phyloP scores from a whole-genome alignment of 305 asterid genomes.

The Solanum hybrid region DNA sequence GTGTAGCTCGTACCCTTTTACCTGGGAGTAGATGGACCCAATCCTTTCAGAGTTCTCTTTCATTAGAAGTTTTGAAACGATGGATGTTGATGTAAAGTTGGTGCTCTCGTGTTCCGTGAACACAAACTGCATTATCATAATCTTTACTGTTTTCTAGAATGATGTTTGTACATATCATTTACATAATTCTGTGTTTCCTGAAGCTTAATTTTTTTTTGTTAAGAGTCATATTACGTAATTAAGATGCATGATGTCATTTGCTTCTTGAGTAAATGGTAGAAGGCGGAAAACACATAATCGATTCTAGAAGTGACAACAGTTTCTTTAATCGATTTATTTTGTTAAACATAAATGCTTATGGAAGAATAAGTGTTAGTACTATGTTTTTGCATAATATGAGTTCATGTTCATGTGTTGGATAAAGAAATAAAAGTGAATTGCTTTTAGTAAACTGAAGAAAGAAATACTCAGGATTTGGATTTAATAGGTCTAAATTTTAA shows the following conservation, averaged over 20 bases:
- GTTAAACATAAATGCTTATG: background rate
- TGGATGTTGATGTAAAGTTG: background rate
- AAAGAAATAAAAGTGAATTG: background rate
- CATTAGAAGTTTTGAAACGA: background rate
- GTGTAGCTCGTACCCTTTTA: background rate
- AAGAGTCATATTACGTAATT: background rate
- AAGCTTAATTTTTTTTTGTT: too few relatives aligned
- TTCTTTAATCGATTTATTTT: background rate
- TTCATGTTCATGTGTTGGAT: background rate
- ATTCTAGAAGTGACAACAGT: too few relatives aligned
- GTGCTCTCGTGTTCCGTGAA: background rate
- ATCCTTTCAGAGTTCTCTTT: background rate
- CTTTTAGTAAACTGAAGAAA: background rate
- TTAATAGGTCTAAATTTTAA: background rate
- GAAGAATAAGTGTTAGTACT: background rate
- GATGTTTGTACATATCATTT: background rate
- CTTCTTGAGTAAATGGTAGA: background rate
- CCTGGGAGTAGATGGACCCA: background rate
- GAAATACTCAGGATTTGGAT: background rate
- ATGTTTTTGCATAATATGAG: background rate
- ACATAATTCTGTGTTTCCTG: background rate
- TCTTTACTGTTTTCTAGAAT: background rate
- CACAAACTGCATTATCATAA: background rate
- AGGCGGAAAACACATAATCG: too few relatives aligned
- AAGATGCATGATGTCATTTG: background rate